A percentile compares a stretch with the other conserved stretches of the same genome.
These are phyloP conservation scores for Cladosporium sp. DNA, from an alignment of 2,329 filamentous ascomycete genomes.

Conservation along the genomic window DNA sequence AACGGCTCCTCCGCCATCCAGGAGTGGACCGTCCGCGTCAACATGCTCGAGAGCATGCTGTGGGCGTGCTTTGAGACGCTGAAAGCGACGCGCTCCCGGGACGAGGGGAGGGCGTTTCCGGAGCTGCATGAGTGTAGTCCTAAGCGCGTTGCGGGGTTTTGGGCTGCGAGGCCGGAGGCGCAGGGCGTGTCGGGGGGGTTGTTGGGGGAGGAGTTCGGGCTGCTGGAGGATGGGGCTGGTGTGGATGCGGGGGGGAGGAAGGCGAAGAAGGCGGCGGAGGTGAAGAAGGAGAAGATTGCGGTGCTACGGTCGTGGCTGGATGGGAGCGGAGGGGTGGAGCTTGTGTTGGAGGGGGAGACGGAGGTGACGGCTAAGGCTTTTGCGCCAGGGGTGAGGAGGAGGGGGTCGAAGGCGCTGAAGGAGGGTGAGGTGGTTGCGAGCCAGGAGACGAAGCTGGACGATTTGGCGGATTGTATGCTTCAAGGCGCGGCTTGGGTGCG, in stretches of 20 bases:
- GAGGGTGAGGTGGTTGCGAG: slow-evolving; percentile 17
- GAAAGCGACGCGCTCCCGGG: slow-evolving; percentile 27
- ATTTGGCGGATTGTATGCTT: slow-evolving; percentile 71
- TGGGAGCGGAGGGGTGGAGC: slow-evolving; percentile 16
- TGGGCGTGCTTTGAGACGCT: slow-evolving; percentile 62
- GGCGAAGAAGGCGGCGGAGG: neutral
- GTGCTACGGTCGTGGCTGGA: slow-evolving; percentile 52
- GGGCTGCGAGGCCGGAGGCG: slow-evolving; percentile 32
- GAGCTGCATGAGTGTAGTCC: slow-evolving; percentile 49
- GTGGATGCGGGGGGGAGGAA: neutral
- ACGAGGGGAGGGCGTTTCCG: slow-evolving; percentile 15
- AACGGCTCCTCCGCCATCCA: slow-evolving; percentile 59
- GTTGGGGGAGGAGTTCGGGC: neutral
- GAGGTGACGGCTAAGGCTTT: slow-evolving; percentile 33
- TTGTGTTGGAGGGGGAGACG: slow-evolving; percentile 31
- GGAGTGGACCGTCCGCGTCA: slow-evolving; percentile 79
- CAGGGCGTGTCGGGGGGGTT: slow-evolving; percentile 10
- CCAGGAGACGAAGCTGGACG: slow-evolving; percentile 60
- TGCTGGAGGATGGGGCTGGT: neutral
- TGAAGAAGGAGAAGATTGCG: slow-evolving; percentile 58
- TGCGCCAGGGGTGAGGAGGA: slow-evolving; percentile 21
- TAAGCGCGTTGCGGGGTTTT: slow-evolving; percentile 50
- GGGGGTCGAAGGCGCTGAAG: slow-evolving; percentile 19
- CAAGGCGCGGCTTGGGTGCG: slow-evolving; percentile 71
- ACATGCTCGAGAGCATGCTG: slow-evolving; percentile 75